Conservation (phyloP, 805 yeast species). For the Wickerhamiella brachini region DNA sequence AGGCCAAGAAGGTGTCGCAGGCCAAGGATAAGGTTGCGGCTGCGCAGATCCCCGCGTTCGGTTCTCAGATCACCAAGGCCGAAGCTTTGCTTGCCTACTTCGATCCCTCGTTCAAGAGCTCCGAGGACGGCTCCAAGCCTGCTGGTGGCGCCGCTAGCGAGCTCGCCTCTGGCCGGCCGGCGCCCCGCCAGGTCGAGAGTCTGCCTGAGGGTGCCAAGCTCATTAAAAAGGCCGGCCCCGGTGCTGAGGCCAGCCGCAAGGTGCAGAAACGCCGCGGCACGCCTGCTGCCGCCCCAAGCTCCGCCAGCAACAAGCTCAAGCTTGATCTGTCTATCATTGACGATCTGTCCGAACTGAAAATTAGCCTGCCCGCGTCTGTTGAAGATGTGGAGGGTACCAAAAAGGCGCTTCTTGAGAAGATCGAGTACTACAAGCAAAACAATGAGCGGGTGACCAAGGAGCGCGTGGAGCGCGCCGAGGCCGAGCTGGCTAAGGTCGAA, state of each 20-base stretch:
- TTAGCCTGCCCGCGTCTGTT: constrained; percentile 62
- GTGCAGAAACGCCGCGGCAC: constrained; percentile 28
- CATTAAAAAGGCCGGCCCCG: constrained; percentile 43
- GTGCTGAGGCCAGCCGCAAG: constrained; percentile 34
- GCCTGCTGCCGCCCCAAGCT: constrained; percentile 5
- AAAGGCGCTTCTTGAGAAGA: constrained; percentile 56
- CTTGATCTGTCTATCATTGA: constrained; percentile 72
- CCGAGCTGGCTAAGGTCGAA: constrained; percentile 56
- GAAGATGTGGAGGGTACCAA: constrained; percentile 58
- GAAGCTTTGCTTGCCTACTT: constrained; percentile 59
- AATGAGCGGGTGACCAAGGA: constrained; percentile 72
- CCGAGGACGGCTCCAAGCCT: constrained; percentile 23
- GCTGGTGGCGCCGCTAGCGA: constrained; percentile 16
- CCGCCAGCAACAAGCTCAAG: constrained; percentile 35
- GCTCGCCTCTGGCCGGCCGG: constrained; percentile 5
- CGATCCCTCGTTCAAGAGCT: constrained; percentile 63
- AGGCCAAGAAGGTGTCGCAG: constrained; percentile 42
- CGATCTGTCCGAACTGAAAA: constrained; percentile 58
- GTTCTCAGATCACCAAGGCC: constrained; percentile 60
- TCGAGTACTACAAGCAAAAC: constrained; percentile 49
- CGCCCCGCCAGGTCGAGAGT: constrained; percentile 29
- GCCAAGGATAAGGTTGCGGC: constrained; percentile 62
- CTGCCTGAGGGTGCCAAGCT: constrained; percentile 52
- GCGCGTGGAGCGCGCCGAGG: constrained; percentile 64
- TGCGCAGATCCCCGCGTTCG: constrained; percentile 65